Conservation (phyloP, 768 basidiomycete species). For the Boletus vermiculosoides region DNA sequence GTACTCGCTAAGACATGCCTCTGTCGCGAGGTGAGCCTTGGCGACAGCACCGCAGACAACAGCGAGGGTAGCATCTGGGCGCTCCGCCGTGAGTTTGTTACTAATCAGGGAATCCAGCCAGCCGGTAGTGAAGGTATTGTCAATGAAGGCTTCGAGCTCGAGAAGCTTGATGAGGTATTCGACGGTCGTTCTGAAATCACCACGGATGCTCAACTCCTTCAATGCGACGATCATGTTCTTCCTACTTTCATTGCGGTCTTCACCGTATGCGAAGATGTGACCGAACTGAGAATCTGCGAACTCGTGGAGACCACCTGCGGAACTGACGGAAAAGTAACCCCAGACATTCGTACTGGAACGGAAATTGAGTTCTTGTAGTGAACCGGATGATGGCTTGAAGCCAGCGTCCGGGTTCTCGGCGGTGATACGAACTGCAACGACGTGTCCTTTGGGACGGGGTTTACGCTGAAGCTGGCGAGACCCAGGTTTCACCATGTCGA, state of each 20-base stretch:
- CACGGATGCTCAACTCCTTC: conserved; percentile 97
- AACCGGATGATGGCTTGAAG: conserved; percentile 98
- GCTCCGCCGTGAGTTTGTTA: conserved; percentile 94
- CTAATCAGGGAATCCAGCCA: conserved; percentile 98
- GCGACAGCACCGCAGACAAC: conserved; percentile 96
- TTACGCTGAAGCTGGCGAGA: conserved; percentile 88
- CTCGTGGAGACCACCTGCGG: conserved; percentile 95
- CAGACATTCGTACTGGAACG: conserved; percentile 98
- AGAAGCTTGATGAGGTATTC: conserved; percentile 98
- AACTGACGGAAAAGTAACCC: conserved; percentile 98
- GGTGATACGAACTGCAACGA: conserved; percentile 98
- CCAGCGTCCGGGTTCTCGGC: conserved; percentile 99
- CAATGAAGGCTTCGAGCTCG: conserved; percentile 93
- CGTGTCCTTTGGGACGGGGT: conserved; percentile 96
- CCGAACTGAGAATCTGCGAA: conserved; percentile 99
- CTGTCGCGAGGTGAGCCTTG: conserved; percentile 88
- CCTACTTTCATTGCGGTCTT: conserved; percentile 89
- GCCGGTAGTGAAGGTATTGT: conserved; percentile 97
- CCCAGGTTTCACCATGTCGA: conserved; percentile 90
- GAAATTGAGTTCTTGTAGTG: conserved; percentile 98
- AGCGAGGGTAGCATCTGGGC: conserved; percentile 89
- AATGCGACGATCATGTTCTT: conserved; percentile 99
- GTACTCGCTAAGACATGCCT: conserved; percentile 90
- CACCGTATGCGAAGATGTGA: conserved; percentile 98
- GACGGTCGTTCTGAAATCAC: conserved; percentile 97